Evolutionary conservation across 2,329 filamentous ascomycete species (phyloP), one percentile per base, ranked within the genome.

Genomic region (Sarocladium oryzae): DNA sequence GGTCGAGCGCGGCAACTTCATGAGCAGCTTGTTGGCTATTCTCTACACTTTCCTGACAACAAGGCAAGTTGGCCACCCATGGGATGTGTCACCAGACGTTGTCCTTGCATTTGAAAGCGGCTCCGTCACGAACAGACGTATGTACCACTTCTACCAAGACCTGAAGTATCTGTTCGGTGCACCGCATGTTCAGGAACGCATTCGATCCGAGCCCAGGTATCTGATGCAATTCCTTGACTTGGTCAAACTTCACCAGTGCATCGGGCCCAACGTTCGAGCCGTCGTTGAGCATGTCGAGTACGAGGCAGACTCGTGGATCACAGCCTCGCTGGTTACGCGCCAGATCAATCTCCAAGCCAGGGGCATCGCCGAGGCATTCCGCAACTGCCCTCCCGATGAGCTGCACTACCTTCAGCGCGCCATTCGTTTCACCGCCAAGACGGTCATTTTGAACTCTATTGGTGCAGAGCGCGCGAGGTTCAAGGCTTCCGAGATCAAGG

Each of bases 121-220:
- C 1, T 93, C 92, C 1, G 89, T 97, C 15, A 95, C 91, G 0
- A 99, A 99, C 65, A 79, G 93, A 45, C 83, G 93, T 30, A 90
- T 99, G 77, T 96, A 96, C 62, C 93, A 97, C 67, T 99, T 99
- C 73, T 99, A 97, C 70, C 79, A 91, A 53, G 93, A 99, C 65
- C 76, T 97, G 57, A 89, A 90, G 60, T 96, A 93, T 67, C 81
- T 99, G 1, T 88, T 97, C 56, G 83, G 86, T 37, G 95, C 91
- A 0, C 82, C 88, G 26, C 88, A 95, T 64, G 90, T 97, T 2
- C 90, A 96, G 64, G 83, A 89, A 58, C 83, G 86, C 50, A 80
- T 97, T 55, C 83, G 93, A 35, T 84, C 77, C 2, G 90, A 97
- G 65, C 83, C 86, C 50, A 82, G 90, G 53, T 99, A 99, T 61